Percentiles rank a stretch among this genome's conserved stretches.
Conservation (phyloP, 352 stramenopile genomes). For the Phytophthora boehmeriae region DNA sequence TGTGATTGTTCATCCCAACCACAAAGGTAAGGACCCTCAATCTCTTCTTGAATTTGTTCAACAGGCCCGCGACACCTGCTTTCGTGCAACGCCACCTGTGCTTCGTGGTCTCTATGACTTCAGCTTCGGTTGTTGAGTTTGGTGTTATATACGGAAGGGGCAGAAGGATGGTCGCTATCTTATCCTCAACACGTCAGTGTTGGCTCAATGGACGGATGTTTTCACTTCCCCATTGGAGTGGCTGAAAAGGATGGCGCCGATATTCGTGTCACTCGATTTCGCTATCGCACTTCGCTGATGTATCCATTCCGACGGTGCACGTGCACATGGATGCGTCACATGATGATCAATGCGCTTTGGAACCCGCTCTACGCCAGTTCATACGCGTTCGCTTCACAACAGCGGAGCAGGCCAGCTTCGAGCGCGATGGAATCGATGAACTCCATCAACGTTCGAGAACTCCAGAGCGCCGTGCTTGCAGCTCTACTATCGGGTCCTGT, state of each 20-base stretch:
- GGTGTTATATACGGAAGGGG: too few relatives aligned
- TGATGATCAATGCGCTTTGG: conserved; percentile 4
- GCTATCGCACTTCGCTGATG: too few relatives aligned
- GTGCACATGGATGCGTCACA: conserved; percentile 22
- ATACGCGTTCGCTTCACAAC: too few relatives aligned
- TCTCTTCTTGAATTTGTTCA: neutral
- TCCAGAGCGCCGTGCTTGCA: too few relatives aligned
- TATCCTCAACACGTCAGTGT: neutral
- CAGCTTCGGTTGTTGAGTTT: neutral
- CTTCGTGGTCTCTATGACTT: conserved; percentile 1
- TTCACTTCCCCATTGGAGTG: conserved; percentile 4
- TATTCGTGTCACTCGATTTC: conserved; percentile 1
- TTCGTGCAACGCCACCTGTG: neutral
- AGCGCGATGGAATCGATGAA: too few relatives aligned
- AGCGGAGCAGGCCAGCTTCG: too few relatives aligned
- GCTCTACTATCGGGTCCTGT: too few relatives aligned
- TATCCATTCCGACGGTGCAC: conserved; percentile 10
- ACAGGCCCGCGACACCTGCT: neutral
- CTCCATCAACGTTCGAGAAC: too few relatives aligned
- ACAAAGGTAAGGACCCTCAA: neutral
- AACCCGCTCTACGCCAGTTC: conserved; percentile 5
- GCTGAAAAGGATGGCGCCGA: conserved; percentile 4
- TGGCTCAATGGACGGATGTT: neutral
- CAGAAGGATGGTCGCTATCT: conserved; percentile 5
- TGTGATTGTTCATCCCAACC: neutral